Percentiles rank a stretch among this genome's conserved stretches.
phyloP scores from a whole-genome alignment of 2,329 filamentous ascomycete species.

The Rhinocladiella similis region DNA sequence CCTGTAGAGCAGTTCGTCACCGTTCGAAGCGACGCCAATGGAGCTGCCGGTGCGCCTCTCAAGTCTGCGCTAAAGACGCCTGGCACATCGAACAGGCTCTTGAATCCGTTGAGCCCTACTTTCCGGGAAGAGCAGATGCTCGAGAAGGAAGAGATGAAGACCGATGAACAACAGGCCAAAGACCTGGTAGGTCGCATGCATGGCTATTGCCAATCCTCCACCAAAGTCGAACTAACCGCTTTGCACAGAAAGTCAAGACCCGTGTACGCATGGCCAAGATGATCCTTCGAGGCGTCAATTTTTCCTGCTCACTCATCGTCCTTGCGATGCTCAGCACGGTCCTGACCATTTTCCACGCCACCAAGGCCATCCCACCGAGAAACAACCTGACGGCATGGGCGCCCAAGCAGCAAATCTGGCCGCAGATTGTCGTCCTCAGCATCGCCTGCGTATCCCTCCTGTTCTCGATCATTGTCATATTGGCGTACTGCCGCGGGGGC shows the following conservation, averaged over 20 bases:
- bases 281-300: slow-evolving; percentile 91
- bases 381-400: slow-evolving; percentile 88
- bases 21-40: slow-evolving; percentile 23
- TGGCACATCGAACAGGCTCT: slow-evolving; percentile 71
- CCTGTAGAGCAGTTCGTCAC: slow-evolving; percentile 56
- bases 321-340: slow-evolving; percentile 86
- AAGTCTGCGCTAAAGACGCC: slow-evolving; percentile 90
- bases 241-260: slow-evolving; percentile 80
- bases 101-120: slow-evolving; percentile 86
- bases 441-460: slow-evolving; percentile 79
- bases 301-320: slow-evolving; percentile 94
- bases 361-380: slow-evolving; percentile 69
- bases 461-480: slow-evolving; percentile 77
- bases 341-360: slow-evolving; percentile 89
- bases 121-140: slow-evolving; percentile 84
- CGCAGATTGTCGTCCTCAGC: slow-evolving; percentile 78
- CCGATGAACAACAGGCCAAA: slow-evolving; percentile 82
- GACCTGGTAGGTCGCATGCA: slow-evolving; percentile 69
- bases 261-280: slow-evolving; percentile 92
- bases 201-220: no score
- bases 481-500: slow-evolving; percentile 83
- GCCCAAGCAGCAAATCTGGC: slow-evolving; percentile 75
- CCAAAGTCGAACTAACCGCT: slow-evolving; percentile 13
- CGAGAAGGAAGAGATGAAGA: slow-evolving; percentile 77
- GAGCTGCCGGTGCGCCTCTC: slow-evolving; percentile 55